A percentile compares a stretch with the other conserved stretches of the same genome.
phyloP scores from a whole-genome alignment of 352 stramenopile species.

The Globisporangium takayamanum region DNA sequence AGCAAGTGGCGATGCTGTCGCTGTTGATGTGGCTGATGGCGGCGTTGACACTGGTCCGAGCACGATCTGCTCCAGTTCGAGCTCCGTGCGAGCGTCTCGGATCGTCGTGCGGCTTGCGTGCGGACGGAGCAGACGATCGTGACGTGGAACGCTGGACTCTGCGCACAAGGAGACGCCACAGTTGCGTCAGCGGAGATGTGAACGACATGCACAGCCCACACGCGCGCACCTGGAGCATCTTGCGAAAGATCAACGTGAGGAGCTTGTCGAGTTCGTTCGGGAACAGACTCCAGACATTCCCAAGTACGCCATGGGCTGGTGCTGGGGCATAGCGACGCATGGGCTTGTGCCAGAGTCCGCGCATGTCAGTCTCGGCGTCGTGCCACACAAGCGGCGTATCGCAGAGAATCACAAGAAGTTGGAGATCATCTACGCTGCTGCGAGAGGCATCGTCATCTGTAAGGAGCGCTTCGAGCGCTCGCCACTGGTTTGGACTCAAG shows the following conservation, averaged over 20 bases:
- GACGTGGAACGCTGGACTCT: conserved; percentile 23
- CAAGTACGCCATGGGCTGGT: neutral
- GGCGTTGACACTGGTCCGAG: conserved; percentile 28
- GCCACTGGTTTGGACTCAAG: conserved; percentile 27
- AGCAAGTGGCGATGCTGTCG: neutral
- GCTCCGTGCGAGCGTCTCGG: conserved; percentile 14
- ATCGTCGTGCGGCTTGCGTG: conserved; percentile 31
- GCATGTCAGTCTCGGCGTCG: conserved; percentile 8
- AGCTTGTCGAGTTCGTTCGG: conserved; percentile 29
- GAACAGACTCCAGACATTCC: conserved; percentile 30
- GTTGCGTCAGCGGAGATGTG: neutral
- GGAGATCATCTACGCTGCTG: neutral
- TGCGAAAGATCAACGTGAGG: conserved; percentile 31
- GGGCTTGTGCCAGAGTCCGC: conserved; percentile 14
- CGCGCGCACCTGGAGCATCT: conserved; percentile 20
- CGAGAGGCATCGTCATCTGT: neutral
- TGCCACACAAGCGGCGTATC: conserved; percentile 44
- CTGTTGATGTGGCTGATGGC: conserved; percentile 4
- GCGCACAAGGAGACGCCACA: neutral
- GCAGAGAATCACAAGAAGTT: conserved; percentile 43
- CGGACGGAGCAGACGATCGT: conserved; percentile 32
- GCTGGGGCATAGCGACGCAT: neutral
- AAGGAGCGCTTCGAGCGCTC: conserved; percentile 24
- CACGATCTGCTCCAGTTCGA: conserved; percentile 41
- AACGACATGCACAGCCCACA: neutral